These are phyloP conservation scores for Marasmius fiardii DNA, from an alignment of 1,284 basidiomycete species.

Conservation along the genomic window DNA sequence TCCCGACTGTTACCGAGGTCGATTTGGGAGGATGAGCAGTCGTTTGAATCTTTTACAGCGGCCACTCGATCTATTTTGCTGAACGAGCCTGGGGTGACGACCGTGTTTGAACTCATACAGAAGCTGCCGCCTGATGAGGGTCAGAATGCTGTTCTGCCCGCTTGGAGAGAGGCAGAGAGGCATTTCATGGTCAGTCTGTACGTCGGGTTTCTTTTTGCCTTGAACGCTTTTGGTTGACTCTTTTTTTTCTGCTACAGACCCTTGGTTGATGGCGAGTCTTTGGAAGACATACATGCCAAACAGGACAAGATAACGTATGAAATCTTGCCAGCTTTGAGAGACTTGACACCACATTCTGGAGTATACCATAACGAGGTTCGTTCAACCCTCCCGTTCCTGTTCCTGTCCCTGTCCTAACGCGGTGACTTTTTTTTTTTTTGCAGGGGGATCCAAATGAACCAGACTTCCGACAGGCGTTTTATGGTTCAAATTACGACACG, in stretches of 20 bases:
- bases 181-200: slow-evolving; percentile 9
- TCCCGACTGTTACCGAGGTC: slow-evolving; percentile 14
- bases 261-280: slow-evolving; percentile 3
- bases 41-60: slow-evolving; percentile 7
- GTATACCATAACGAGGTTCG: slow-evolving; percentile 18
- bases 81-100: slow-evolving; percentile 11
- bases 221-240: no score
- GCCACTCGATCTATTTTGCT: slow-evolving; percentile 12
- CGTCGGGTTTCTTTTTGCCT: slow-evolving; percentile 1
- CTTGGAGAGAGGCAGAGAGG: slow-evolving; percentile 15
- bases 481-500: slow-evolving; percentile 19
- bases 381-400: neutral
- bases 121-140: slow-evolving; percentile 9
- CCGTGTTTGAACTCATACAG: slow-evolving; percentile 12
- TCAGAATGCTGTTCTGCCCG: slow-evolving; percentile 18
- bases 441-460: slow-evolving; percentile 19
- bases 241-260: neutral
- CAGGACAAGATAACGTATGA: slow-evolving; percentile 9
- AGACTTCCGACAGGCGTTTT: slow-evolving; percentile 19
- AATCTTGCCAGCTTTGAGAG: slow-evolving; percentile 9
- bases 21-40: slow-evolving; percentile 6
- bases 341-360: slow-evolving; percentile 12
- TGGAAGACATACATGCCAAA: neutral
- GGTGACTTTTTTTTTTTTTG: neutral
- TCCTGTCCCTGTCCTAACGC: neutral